Base-by-base conservation (phyloP, 441 rosid species). In the Populus hybrid region DNA sequence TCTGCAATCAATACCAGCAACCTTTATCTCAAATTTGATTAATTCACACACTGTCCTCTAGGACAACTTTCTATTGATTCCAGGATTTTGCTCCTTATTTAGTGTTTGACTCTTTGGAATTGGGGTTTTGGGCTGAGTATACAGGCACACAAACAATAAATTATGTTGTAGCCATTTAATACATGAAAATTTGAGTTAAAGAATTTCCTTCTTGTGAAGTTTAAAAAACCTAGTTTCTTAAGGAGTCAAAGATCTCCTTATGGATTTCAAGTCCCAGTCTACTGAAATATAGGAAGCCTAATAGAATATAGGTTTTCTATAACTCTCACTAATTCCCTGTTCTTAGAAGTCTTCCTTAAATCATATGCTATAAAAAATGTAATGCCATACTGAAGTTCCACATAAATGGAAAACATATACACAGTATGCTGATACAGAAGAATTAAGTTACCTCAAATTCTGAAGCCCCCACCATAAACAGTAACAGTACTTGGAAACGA, bases 381-480 rank as follows among this genome's bases (percentile, higher is more conserved):
- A 20, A 14, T 30, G 46, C 6, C 68, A 69, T 46, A 67, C 32
- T 46, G 67, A 71, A 70, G 10, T 35, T 63, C 42, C 2, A 77
- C 8, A 63, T 35, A 72, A 21, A 73, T 61, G n/a, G 11, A 20
- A 40, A 54, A 23, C 36, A 72, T 18, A 59, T 6, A 10, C n/a
- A 54, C 20, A 50, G 57, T 54, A 16, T 54, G 61, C 61, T 54
- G 61, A 16, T 54, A 54, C 64, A 76, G 35, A 75, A 72, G 59
- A 20, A 35, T 74, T 28, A 18, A 68, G 42, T 76, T 81, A 96
- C 99, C 99, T 96, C 78, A 96, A 88, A 85, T 96, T 96, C 86
- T 94, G 98, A 68, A 96, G 93, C 20, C 99, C 99, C 99, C 98
- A 96, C 99, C 99, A 96, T 76, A 96, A 85, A 82, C 97, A 96